phyloP scores from a whole-genome alignment of 495 filamentous ascomycete species.

The Aspergillus coremiiformis region DNA sequence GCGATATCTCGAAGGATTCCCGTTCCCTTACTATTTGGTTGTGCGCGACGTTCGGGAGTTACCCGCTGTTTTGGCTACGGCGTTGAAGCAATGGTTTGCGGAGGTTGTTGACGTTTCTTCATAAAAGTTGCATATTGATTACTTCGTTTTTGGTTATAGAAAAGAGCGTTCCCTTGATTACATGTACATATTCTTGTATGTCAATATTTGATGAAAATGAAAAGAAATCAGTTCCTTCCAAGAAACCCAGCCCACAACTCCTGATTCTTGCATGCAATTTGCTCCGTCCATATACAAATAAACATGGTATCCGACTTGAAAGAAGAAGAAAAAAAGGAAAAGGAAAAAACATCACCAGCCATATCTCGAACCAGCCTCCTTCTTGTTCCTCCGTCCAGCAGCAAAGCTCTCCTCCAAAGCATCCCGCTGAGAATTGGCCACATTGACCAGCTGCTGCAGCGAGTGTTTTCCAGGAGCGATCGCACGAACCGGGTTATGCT shows the following conservation, averaged over 20 bases:
- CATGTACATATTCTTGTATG: background rate
- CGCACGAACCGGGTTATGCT: slow-evolving; percentile 73
- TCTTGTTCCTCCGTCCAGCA: slow-evolving; percentile 60
- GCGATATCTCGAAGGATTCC: slow-evolving; percentile 89
- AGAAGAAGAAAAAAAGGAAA: background rate
- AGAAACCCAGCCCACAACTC: background rate
- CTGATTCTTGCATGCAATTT: background rate
- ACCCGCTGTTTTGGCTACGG: slow-evolving; percentile 75
- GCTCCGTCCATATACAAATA: background rate
- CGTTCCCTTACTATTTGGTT: slow-evolving; percentile 92
- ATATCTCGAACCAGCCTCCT: slow-evolving; percentile 73
- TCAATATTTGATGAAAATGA: background rate
- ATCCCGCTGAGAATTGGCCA: slow-evolving; percentile 68
- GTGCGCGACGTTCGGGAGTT: slow-evolving; percentile 87
- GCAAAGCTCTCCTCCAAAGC: slow-evolving; percentile 88
- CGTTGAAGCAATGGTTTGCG: slow-evolving; percentile 93
- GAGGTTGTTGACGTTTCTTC: slow-evolving; percentile 68
- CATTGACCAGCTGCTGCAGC: slow-evolving; percentile 77
- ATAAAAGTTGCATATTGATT: slow-evolving; percentile 17
- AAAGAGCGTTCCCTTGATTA: slow-evolving; percentile 8
- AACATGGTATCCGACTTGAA: background rate
- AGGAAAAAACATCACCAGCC: slow-evolving; percentile 52
- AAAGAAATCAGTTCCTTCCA: background rate
- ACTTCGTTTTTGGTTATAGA: slow-evolving; percentile 6
- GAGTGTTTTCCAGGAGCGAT: slow-evolving; percentile 87